phyloP scores from a whole-genome alignment of 2,329 filamentous ascomycete species.

The Periconia macrospinosa region DNA sequence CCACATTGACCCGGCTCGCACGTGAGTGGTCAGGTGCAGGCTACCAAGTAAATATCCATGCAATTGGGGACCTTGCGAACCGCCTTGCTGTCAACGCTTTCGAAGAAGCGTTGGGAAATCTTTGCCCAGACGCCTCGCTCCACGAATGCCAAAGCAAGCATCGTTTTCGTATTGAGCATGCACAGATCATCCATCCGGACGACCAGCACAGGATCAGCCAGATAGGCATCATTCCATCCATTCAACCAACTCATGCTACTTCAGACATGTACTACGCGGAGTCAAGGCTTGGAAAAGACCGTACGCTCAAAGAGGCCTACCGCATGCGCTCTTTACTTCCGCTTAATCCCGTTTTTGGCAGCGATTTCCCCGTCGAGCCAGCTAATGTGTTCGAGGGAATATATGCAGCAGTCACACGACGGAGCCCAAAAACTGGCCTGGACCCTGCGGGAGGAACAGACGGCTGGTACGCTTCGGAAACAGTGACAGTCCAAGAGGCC shows the following conservation, averaged over 20 bases:
- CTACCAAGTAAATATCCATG: constrained; percentile 73
- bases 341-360: constrained; percentile 61
- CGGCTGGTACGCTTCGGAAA: constrained; percentile 64
- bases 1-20: constrained; percentile 57
- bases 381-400: constrained; percentile 69
- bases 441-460: constrained; percentile 48
- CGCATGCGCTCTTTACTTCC: constrained; percentile 65
- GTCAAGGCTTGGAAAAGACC: constrained; percentile 58
- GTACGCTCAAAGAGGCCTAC: constrained; percentile 63
- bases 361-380: constrained; percentile 73
- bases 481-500: constrained; percentile 61
- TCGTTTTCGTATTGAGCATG: constrained; percentile 70
- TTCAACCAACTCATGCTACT: constrained; percentile 73
- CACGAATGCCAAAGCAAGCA: constrained; percentile 56
- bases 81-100: constrained; percentile 66
- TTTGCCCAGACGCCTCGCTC: constrained; percentile 51
- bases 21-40: constrained; percentile 61
- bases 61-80: constrained; percentile 71
- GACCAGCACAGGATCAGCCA: constrained; percentile 63
- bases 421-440: constrained; percentile 55
- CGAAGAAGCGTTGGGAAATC: constrained; percentile 55
- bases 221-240: constrained; percentile 66
- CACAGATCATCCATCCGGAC: constrained; percentile 68
- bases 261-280: constrained; percentile 71
- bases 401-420: constrained; percentile 67